Evolutionary conservation across 2,329 filamentous ascomycete genomes (phyloP).

Genomic region (Pseudogymnoascus sp.): DNA sequence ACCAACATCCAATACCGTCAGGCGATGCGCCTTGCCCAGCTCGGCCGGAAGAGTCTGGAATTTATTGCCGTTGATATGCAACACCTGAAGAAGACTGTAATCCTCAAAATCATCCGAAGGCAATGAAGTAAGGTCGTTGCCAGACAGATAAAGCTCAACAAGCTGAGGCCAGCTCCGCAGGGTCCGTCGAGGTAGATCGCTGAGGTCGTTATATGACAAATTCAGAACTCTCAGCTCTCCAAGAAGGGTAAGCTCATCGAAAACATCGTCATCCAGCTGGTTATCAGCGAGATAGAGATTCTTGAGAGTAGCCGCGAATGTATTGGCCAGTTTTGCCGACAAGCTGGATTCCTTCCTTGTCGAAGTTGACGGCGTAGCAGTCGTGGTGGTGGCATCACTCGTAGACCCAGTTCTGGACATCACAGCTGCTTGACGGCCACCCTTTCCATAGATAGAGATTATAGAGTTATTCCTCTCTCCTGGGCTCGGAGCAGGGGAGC

Average conservation of each 20-base stretch:
- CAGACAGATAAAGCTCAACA: constrained; percentile 86
- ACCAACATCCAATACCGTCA: constrained; percentile 86
- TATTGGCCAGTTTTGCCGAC: constrained; percentile 69
- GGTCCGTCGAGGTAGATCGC: constrained; percentile 81
- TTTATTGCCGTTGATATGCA: constrained; percentile 96
- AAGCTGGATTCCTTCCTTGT: constrained; percentile 82
- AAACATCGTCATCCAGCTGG: constrained; percentile 86
- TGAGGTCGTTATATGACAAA: constrained; percentile 88
- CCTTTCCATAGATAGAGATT: constrained; percentile 69
- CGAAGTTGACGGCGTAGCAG: constrained; percentile 43
- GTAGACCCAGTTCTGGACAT: constrained; percentile 59
- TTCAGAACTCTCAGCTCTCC: constrained; percentile 83
- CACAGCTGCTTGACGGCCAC: constrained; percentile 76
- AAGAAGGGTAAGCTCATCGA: constrained; percentile 78
- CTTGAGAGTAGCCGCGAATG: constrained; percentile 77
- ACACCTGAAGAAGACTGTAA: constrained; percentile 72
- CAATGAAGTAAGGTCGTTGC: constrained; percentile 84
- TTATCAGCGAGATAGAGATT: constrained; percentile 90
- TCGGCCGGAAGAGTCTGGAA: constrained; percentile 95
- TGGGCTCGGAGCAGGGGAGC: constrained; percentile 54
- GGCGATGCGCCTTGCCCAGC: constrained; percentile 84
- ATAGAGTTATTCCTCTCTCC: constrained; percentile 72
- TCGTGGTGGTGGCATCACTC: constrained; percentile 16
- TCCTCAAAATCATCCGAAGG: constrained; percentile 93
- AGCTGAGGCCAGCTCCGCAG: constrained; percentile 86